Conservation (phyloP, 1,284 basidiomycete species). For the Apiotrichum mycotoxinovorans region DNA sequence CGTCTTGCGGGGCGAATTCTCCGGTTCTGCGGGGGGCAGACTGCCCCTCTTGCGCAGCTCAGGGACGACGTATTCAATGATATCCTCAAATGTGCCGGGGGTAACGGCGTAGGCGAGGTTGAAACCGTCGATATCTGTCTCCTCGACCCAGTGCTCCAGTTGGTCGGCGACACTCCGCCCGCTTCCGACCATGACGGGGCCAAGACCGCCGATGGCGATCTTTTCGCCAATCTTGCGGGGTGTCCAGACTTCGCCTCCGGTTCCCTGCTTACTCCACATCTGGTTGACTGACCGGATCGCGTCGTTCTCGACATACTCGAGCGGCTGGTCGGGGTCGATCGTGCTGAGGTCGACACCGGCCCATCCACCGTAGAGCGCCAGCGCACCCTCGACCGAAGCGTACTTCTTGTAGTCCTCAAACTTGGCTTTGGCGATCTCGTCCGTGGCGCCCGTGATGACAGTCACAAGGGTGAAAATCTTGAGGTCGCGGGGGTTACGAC, state of each 20-base stretch:
- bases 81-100: slow-evolving; percentile 17
- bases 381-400: slow-evolving; percentile 37
- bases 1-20: slow-evolving; percentile 6
- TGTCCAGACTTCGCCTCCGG: slow-evolving; percentile 13
- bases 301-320: slow-evolving; percentile 22
- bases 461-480: slow-evolving; percentile 40
- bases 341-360: slow-evolving; percentile 14
- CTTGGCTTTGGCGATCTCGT: slow-evolving; percentile 40
- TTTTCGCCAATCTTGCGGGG: slow-evolving; percentile 18
- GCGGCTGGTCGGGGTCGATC: slow-evolving; percentile 14
- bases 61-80: slow-evolving; percentile 16
- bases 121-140: slow-evolving; percentile 17
- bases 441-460: slow-evolving; percentile 26
- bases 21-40: slow-evolving; percentile 2
- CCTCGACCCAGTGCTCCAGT: slow-evolving; percentile 16
- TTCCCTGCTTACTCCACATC: slow-evolving; percentile 21
- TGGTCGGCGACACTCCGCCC: slow-evolving; percentile 11
- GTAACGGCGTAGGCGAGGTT: slow-evolving; percentile 18
- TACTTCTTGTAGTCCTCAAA: slow-evolving; percentile 30
- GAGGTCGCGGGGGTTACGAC: slow-evolving; percentile 34
- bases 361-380: slow-evolving; percentile 42
- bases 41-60: slow-evolving; percentile 12
- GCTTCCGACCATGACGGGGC: slow-evolving; percentile 13
- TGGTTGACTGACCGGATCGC: slow-evolving; percentile 17
- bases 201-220: slow-evolving; percentile 20